Evolutionary conservation across 2,329 filamentous ascomycete genomes (phyloP).

Genomic region (Aspergillus sp.): DNA sequence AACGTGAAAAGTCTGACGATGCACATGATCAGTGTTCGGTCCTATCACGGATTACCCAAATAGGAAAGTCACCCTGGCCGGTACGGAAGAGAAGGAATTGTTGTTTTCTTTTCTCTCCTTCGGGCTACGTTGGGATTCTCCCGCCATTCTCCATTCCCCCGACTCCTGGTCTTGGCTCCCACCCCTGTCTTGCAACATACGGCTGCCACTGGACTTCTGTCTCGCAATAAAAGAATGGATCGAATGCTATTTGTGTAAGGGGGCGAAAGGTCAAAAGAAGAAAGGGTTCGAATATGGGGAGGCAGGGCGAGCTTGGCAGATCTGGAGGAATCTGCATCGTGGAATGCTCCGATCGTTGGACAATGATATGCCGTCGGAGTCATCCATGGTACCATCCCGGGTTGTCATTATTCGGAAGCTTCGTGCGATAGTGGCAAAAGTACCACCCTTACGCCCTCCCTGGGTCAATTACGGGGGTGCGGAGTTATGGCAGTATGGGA

Average conservation of each 20-base stretch:
- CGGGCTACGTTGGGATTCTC: neutral
- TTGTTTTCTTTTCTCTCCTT: neutral
- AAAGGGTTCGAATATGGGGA: neutral
- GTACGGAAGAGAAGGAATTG: neutral
- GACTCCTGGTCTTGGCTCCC: neutral
- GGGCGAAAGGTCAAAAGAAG: neutral
- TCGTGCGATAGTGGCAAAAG: conserved; percentile 13
- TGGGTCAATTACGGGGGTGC: neutral
- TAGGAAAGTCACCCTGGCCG: conserved; percentile 14
- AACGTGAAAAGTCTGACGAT: conserved; percentile 12
- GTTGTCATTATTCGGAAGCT: conserved; percentile 20
- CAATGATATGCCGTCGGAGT: conserved; percentile 3
- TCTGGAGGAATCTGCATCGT: conserved; percentile 10
- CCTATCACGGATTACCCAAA: conserved; percentile 17
- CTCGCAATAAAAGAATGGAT: neutral
- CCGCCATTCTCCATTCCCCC: neutral
- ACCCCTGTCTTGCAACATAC: neutral
- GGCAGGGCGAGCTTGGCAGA: neutral
- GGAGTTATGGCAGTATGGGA: neutral
- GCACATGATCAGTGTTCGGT: conserved; percentile 15
- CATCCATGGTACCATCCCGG: conserved; percentile 4
- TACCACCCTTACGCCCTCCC: neutral
- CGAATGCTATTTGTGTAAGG: conserved; percentile 6
- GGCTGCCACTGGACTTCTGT: neutral
- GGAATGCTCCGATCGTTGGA: conserved; percentile 13